These are phyloP conservation scores for Isoetes engelmannii DNA, from an alignment of 83 land plant species.

Conservation along the genomic window DNA sequence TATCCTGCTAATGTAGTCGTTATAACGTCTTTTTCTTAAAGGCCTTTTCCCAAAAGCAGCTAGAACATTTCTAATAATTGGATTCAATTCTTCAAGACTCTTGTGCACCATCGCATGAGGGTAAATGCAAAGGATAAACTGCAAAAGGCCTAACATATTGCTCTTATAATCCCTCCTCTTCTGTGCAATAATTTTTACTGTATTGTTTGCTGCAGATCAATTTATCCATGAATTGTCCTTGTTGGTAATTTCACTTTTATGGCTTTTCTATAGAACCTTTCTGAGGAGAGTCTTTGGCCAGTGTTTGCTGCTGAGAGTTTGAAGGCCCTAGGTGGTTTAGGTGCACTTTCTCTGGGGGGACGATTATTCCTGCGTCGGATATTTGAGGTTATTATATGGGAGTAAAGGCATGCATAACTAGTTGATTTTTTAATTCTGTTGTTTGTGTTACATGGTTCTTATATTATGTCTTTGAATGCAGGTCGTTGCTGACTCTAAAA, in stretches of 20 bases:
- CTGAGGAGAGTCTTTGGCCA: constrained; percentile 77
- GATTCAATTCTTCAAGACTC: too few relatives aligned
- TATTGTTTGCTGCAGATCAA: neutral
- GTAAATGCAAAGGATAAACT: too few relatives aligned
- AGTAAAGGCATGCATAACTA: neutral
- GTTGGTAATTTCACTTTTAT: neutral
- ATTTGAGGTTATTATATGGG: constrained; percentile 57
- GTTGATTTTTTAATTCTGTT: too few relatives aligned
- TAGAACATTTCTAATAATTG: too few relatives aligned
- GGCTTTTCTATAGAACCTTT: constrained; percentile 47
- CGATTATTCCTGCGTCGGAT: constrained; percentile 72
- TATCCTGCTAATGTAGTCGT: too few relatives aligned
- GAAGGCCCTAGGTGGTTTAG: constrained; percentile 87
- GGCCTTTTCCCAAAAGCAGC: too few relatives aligned
- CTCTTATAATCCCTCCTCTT: too few relatives aligned
- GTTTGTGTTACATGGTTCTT: too few relatives aligned
- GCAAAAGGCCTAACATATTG: too few relatives aligned
- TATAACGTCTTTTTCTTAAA: too few relatives aligned
- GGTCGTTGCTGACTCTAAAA: constrained; percentile 95
- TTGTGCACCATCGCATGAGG: too few relatives aligned
- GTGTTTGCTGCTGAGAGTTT: constrained; percentile 72
- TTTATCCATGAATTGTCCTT: neutral
- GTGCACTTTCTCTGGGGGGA: constrained; percentile 84
- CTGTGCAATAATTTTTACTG: neutral
- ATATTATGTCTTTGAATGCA: constrained; percentile 9